These are phyloP conservation scores for Astrothelium macrocarpum DNA, from an alignment of 495 filamentous ascomycete genomes.

Conservation along the genomic window DNA sequence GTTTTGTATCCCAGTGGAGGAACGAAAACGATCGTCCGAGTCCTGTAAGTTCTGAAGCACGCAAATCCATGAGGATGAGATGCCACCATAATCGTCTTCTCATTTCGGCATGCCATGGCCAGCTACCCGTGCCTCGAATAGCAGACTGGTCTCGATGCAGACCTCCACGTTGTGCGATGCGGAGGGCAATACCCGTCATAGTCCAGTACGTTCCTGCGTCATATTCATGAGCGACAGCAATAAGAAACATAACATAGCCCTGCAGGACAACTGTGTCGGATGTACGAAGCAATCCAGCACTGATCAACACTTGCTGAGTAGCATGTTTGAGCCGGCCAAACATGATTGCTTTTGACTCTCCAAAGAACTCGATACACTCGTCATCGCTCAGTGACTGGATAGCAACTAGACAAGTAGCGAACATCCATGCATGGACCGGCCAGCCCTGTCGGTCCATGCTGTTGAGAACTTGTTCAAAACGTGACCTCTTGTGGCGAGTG, in stretches of 20 bases:
- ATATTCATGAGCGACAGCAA: slow-evolving; percentile 13
- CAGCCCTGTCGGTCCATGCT: background rate
- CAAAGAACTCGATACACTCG: slow-evolving; percentile 14
- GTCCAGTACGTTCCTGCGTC: slow-evolving; percentile 22
- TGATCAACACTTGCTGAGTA: slow-evolving; percentile 13
- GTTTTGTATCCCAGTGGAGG: slow-evolving; percentile 14
- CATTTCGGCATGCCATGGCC: slow-evolving; percentile 22
- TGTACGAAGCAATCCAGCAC: slow-evolving; percentile 16
- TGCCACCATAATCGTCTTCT: slow-evolving; percentile 22
- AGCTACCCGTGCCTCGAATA: slow-evolving; percentile 4
- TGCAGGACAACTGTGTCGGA: slow-evolving; percentile 18
- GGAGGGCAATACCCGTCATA: slow-evolving; percentile 19
- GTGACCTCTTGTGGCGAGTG: slow-evolving; percentile 4
- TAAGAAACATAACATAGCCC: slow-evolving; percentile 19
- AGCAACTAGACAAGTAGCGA: slow-evolving; percentile 20
- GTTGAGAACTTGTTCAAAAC: slow-evolving; percentile 12
- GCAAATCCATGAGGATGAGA: slow-evolving; percentile 17
- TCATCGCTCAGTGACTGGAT: slow-evolving; percentile 12
- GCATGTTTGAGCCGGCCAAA: slow-evolving; percentile 12
- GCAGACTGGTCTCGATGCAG: slow-evolving; percentile 19
- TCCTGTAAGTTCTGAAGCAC: slow-evolving; percentile 14
- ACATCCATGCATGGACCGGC: slow-evolving; percentile 19
- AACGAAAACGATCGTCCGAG: slow-evolving; percentile 10
- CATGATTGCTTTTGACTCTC: background rate
- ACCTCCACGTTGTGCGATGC: slow-evolving; percentile 20